Percentiles rank a stretch among this genome's conserved stretches.
phyloP scores from a whole-genome alignment of 768 basidiomycete genomes.

The Tulasnella sp. region DNA sequence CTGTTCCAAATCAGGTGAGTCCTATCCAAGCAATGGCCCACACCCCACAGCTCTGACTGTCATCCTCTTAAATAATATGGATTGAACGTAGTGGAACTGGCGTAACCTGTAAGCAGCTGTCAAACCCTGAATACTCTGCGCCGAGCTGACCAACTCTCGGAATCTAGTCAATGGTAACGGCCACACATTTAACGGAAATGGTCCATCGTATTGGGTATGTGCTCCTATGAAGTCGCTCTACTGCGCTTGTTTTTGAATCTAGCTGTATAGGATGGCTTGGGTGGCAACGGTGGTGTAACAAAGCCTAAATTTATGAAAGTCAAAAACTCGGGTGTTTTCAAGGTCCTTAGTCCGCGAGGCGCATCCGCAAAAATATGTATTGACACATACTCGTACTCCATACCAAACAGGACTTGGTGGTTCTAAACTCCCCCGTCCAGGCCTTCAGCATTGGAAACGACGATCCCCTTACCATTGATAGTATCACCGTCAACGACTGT shows the following conservation, averaged over 20 bases:
- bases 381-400: not conserved
- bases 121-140: not conserved
- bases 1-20: slow-evolving; percentile 16
- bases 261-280: slow-evolving; percentile 19
- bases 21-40: slow-evolving; percentile 33
- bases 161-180: slow-evolving; percentile 32
- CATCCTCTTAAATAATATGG: not conserved
- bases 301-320: slow-evolving; percentile 34
- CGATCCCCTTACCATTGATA: slow-evolving; percentile 32
- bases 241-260: not conserved
- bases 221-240: not conserved
- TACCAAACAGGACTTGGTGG: slow-evolving; percentile 26
- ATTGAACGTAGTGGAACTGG: not conserved
- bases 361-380: not conserved
- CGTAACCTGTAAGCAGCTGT: not conserved
- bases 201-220: slow-evolving; percentile 35
- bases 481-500: slow-evolving; percentile 48
- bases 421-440: slow-evolving; percentile 33
- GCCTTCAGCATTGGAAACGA: slow-evolving; percentile 26
- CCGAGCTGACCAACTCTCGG: not conserved
- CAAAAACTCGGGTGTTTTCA: slow-evolving; percentile 32
- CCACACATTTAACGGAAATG: slow-evolving; percentile 33
- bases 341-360: slow-evolving; percentile 21
- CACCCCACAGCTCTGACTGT: slow-evolving; percentile 17
- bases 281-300: slow-evolving; percentile 22